These are phyloP conservation scores for Schizochytrium sp. DNA, from an alignment of 108 stramenopile genomes.

Conservation along the genomic window DNA sequence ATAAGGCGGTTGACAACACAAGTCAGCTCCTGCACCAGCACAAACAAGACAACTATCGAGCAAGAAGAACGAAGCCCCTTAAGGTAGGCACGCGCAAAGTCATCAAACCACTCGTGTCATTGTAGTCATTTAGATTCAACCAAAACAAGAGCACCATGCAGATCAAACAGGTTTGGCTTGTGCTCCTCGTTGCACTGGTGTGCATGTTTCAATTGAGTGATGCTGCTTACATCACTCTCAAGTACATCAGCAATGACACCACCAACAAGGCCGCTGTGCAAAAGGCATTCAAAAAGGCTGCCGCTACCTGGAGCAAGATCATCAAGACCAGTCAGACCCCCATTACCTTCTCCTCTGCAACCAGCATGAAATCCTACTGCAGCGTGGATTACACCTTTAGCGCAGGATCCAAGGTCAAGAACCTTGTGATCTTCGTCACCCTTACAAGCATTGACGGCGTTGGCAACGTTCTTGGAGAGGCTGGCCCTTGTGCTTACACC, in stretches of 20 bases:
- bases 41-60: no score
- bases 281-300: slow-evolving; percentile 35
- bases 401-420: not conserved
- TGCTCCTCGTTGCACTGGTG: not conserved
- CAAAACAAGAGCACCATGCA: no score
- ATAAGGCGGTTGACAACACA: no score
- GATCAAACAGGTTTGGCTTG: not conserved
- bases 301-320: slow-evolving; percentile 5
- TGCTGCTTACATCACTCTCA: not conserved
- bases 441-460: not conserved
- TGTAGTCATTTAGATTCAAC: no score
- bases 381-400: slow-evolving; percentile 30
- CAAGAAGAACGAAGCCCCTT: no score
- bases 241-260: not conserved
- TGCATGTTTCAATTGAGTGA: not conserved
- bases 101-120: no score
- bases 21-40: no score
- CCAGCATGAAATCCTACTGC: not conserved
- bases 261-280: not conserved
- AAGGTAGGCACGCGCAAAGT: no score
- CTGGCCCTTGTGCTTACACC: slow-evolving; percentile 6
- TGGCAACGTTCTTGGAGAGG: slow-evolving; percentile 14
- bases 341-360: not conserved
- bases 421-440: slow-evolving; percentile 26
- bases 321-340: not conserved